Evolutionary conservation across 306 rosid genomes (phyloP).

Genomic region (Trifolium repens): DNA sequence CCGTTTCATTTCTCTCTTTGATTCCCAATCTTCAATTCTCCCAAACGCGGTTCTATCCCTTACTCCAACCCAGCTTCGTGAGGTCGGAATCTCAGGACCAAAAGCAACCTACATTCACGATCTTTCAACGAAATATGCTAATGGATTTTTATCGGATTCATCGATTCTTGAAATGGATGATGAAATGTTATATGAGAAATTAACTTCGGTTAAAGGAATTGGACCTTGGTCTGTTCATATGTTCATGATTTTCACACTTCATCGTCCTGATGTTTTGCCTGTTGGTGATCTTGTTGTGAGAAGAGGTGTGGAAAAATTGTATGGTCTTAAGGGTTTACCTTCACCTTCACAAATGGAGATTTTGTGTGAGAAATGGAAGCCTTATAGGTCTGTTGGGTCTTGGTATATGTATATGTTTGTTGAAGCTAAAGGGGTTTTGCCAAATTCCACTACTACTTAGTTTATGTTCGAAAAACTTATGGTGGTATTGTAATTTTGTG

Average conservation of each 20-base stretch:
- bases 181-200: slow-evolving; percentile 48
- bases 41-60: slow-evolving; percentile 57
- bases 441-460: not conserved
- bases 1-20: slow-evolving; percentile 64
- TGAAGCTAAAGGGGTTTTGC: slow-evolving; percentile 59
- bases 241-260: slow-evolving; percentile 84
- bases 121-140: slow-evolving; percentile 55
- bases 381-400: slow-evolving; percentile 79
- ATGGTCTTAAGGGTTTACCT: slow-evolving; percentile 70
- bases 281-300: slow-evolving; percentile 76
- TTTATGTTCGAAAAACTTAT: no score
- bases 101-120: slow-evolving; percentile 78
- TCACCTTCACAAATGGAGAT: slow-evolving; percentile 66
- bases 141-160: slow-evolving; percentile 62
- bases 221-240: slow-evolving; percentile 92
- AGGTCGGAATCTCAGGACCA: slow-evolving; percentile 69
- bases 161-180: slow-evolving; percentile 74
- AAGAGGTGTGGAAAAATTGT: slow-evolving; percentile 70
- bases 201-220: slow-evolving; percentile 72
- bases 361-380: slow-evolving; percentile 76
- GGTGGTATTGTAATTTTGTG: no score
- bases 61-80: slow-evolving; percentile 54
- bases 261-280: slow-evolving; percentile 78
- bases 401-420: slow-evolving; percentile 82
- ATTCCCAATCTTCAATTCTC: slow-evolving; percentile 49